Conservation (phyloP, 257 asterid species). For the Nicotiana undulata region DNA sequence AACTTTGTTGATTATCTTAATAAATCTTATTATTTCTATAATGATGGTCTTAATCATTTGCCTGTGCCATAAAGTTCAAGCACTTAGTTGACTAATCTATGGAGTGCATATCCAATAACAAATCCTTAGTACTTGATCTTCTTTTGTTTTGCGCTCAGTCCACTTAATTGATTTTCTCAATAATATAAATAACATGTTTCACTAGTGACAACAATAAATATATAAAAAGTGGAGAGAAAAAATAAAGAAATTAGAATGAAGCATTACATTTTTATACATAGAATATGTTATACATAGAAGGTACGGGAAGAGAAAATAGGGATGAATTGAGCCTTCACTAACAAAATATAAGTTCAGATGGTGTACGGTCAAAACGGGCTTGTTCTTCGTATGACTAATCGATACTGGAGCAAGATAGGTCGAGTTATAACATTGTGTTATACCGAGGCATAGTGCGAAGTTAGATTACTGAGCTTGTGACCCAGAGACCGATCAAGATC, state of each 20-base stretch:
- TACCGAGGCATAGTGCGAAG: too few species aligned
- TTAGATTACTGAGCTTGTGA: too few species aligned
- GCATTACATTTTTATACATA: too few species aligned
- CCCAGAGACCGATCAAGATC: too few species aligned
- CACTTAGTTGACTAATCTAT: constrained; percentile 3
- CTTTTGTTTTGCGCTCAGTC: background rate
- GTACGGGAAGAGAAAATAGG: too few species aligned
- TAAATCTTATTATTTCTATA: constrained; percentile 17
- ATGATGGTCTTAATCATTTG: constrained; percentile 36
- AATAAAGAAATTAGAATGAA: background rate
- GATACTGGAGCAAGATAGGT: too few species aligned
- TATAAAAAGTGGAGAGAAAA: background rate
- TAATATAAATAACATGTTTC: background rate
- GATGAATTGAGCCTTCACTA: too few species aligned
- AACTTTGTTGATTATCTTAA: background rate
- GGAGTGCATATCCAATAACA: background rate
- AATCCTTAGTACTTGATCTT: background rate
- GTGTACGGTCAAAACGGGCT: too few species aligned
- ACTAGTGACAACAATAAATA: background rate
- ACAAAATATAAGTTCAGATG: too few species aligned
- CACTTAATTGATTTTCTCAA: background rate
- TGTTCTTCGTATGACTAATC: too few species aligned
- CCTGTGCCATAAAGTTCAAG: constrained; percentile 10
- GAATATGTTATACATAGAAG: too few species aligned
- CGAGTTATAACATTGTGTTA: too few species aligned